Evolutionary conservation across 495 filamentous ascomycete species (phyloP).

Genomic region (Podospora pseudopauciseta): DNA sequence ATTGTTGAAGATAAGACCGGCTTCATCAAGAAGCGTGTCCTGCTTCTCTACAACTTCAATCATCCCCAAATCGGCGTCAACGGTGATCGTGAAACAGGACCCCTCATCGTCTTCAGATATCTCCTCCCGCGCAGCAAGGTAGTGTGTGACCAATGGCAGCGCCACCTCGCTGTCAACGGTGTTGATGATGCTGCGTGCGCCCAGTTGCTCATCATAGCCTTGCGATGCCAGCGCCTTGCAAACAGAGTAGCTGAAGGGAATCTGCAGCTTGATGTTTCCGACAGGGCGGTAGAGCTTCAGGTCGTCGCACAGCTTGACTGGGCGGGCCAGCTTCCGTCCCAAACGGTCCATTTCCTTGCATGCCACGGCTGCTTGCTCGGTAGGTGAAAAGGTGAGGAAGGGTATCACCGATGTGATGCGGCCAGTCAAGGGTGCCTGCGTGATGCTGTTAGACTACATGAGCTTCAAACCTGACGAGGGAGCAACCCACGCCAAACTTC

Average conservation of each 20-base stretch:
- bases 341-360: conserved; percentile 46
- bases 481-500: neutral
- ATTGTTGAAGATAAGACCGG: neutral
- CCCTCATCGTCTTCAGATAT: neutral
- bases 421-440: conserved; percentile 29
- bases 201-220: conserved; percentile 38
- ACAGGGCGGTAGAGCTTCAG: conserved; percentile 12
- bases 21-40: neutral
- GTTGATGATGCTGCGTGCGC: conserved; percentile 26
- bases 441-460: neutral
- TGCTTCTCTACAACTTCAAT: neutral
- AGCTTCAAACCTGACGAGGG: neutral
- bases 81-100: neutral
- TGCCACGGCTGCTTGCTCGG: conserved; percentile 43
- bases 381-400: conserved; percentile 45
- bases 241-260: conserved; percentile 34
- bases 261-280: conserved; percentile 39
- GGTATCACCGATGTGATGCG: conserved; percentile 45
- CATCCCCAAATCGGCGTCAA: neutral
- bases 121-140: neutral
- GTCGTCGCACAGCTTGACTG: conserved; percentile 30
- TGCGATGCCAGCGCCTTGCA: conserved; percentile 34
- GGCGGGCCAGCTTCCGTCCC: conserved; percentile 26
- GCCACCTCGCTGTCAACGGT: neutral
- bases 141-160: neutral